These are phyloP conservation scores for Melaleuca quinquenervia DNA, from an alignment of 345 rosid genomes.

Conservation along the genomic window DNA sequence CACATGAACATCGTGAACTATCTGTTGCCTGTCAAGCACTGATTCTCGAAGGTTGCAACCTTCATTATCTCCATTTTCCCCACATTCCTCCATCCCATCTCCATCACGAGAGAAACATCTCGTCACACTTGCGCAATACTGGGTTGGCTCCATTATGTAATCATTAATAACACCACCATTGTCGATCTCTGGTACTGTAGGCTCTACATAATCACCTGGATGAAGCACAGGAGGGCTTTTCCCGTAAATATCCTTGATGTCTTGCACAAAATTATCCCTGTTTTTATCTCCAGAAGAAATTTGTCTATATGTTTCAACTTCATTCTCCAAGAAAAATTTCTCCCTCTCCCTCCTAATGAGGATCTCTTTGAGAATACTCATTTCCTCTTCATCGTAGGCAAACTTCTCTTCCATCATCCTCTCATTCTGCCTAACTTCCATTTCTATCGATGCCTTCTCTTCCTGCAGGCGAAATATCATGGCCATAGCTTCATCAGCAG, in stretches of 20 bases:
- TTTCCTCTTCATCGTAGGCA: conserved; percentile 79
- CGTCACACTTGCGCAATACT: background rate
- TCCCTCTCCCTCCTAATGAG: conserved; percentile 65
- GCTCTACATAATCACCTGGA: conserved; percentile 7
- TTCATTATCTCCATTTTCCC: conserved; percentile 6
- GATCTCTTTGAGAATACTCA: conserved; percentile 77
- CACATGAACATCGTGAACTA: conserved; percentile 63
- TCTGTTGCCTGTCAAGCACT: conserved; percentile 25
- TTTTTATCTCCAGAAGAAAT: conserved; percentile 21
- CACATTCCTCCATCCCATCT: conserved; percentile 7
- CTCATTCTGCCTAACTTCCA: conserved; percentile 82
- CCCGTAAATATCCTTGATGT: background rate
- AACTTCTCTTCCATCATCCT: conserved; percentile 83
- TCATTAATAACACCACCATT: background rate
- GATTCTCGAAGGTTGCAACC: background rate
- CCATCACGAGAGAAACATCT: conserved; percentile 5
- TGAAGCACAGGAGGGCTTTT: background rate
- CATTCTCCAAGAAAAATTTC: conserved; percentile 67
- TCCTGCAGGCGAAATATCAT: conserved; percentile 77
- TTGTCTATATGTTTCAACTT: conserved; percentile 59
- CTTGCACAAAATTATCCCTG: conserved; percentile 3
- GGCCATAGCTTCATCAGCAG: conserved; percentile 92
- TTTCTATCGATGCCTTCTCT: conserved; percentile 70
- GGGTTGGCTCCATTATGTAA: background rate
- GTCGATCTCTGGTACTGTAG: conserved; percentile 2